Conservation (phyloP, 441 rosid genomes). For the Adansonia grandidieri region DNA sequence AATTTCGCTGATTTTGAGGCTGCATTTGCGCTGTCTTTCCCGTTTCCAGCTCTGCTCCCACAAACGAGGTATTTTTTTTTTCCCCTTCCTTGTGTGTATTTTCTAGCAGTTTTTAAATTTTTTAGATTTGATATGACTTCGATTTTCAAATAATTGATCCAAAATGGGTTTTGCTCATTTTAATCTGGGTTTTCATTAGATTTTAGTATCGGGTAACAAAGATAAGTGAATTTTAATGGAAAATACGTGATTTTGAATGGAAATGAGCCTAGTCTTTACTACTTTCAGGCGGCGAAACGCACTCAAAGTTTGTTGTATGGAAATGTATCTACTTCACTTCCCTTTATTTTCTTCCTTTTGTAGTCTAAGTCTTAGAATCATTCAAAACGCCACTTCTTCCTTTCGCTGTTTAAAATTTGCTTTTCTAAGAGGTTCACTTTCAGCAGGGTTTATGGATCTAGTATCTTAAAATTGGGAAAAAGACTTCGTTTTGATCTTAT, state of each 20-base stretch:
- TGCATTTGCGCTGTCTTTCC: slow-evolving; percentile 11
- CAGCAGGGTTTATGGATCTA: slow-evolving; percentile 41
- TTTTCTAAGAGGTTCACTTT: slow-evolving; percentile 18
- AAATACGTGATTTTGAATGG: slow-evolving; percentile 22
- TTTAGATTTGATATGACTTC: slow-evolving; percentile 30
- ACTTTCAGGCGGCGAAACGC: slow-evolving; percentile 19
- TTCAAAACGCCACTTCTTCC: slow-evolving; percentile 10
- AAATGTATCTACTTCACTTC: slow-evolving; percentile 21
- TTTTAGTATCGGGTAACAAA: slow-evolving; percentile 27
- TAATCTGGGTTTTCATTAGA: slow-evolving; percentile 11
- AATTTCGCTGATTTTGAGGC: slow-evolving; percentile 34
- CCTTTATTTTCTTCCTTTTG: slow-evolving; percentile 19
- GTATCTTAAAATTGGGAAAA: slow-evolving; percentile 21
- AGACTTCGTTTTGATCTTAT: slow-evolving; percentile 23
- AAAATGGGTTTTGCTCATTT: slow-evolving; percentile 17
- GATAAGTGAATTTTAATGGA: slow-evolving; percentile 24
- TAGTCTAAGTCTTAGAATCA: slow-evolving; percentile 27
- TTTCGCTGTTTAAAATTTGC: slow-evolving; percentile 30
- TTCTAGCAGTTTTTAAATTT: slow-evolving; percentile 8
- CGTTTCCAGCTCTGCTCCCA: slow-evolving; percentile 16
- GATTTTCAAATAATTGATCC: slow-evolving; percentile 34
- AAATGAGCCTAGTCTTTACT: slow-evolving; percentile 21
- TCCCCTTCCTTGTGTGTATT: neutral
- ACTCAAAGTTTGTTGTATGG: slow-evolving; percentile 10
- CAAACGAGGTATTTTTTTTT: slow-evolving; percentile 31